Evolutionary conservation across 2,329 filamentous ascomycete species (phyloP).

Genomic region (Bipolaris oryzae): DNA sequence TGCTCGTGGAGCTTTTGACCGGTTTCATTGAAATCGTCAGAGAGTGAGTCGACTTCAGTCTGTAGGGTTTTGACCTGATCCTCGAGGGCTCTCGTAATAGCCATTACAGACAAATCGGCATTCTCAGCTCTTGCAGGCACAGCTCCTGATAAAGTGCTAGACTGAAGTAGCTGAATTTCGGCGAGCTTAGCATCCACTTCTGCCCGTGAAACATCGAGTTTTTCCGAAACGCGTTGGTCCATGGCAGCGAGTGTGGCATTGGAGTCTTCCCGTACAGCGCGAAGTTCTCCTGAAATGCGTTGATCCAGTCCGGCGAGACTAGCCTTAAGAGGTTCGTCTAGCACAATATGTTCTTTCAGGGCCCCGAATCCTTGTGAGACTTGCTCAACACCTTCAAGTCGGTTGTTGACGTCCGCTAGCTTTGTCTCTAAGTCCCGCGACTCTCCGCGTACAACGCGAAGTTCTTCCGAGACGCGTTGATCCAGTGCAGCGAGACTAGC

Average conservation of each 20-base stretch:
- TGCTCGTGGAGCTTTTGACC: neutral
- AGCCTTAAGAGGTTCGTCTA: neutral
- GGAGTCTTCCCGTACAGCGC: neutral
- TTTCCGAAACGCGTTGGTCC: neutral
- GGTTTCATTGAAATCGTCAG: neutral
- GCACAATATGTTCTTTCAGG: neutral
- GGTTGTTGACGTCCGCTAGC: neutral
- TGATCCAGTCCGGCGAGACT: neutral
- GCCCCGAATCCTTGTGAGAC: neutral
- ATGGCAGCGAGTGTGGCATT: neutral
- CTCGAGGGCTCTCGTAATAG: neutral
- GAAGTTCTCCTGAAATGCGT: neutral
- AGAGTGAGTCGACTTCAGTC: neutral
- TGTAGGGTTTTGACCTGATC: neutral
- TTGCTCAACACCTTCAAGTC: neutral
- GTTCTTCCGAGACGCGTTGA: neutral
- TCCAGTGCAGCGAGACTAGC: neutral
- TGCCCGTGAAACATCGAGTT: neutral
- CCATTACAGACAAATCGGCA: too few species aligned
- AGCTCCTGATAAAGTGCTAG: neutral
- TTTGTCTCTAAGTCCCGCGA: neutral
- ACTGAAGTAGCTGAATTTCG: neutral
- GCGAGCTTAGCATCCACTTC: neutral
- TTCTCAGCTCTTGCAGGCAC: neutral
- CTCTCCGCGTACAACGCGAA: neutral